Evolutionary conservation across 2,329 filamentous ascomycete species (phyloP).

Genomic region (Colletotrichum chlorophyti): DNA sequence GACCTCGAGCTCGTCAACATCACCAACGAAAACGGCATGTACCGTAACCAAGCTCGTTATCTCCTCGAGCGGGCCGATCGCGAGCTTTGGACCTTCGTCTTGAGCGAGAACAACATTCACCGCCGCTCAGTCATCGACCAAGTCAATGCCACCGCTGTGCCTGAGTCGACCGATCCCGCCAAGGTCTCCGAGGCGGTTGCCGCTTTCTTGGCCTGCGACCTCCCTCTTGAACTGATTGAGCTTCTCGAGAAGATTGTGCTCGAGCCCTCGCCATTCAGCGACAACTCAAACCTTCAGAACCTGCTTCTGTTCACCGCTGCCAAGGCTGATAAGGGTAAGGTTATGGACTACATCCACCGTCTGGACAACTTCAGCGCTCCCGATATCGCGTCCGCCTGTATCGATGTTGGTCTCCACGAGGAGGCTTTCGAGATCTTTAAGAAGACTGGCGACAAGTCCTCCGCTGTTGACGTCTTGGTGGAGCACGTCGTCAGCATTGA

Average conservation of each 20-base stretch:
- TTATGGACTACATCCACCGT: conserved; percentile 96
- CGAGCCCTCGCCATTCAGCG: conserved; percentile 98
- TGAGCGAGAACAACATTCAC: conserved; percentile 95
- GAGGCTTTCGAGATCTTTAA: conserved; percentile 99
- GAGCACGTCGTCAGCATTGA: conserved; percentile 98
- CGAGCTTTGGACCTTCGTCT: conserved; percentile 93
- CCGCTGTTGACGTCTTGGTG: conserved; percentile 89
- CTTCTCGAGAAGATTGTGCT: conserved; percentile 98
- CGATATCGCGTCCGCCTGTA: conserved; percentile 91
- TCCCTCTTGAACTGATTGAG: conserved; percentile 94
- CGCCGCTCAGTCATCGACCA: conserved; percentile 94
- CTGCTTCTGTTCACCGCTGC: conserved; percentile 94
- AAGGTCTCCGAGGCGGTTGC: conserved; percentile 96
- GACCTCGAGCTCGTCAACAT: conserved; percentile 97
- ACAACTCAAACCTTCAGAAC: conserved; percentile 96
- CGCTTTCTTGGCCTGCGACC: conserved; percentile 87
- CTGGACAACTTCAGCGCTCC: conserved; percentile 89
- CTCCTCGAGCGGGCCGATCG: conserved; percentile 86
- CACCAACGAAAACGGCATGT: conserved; percentile 99
- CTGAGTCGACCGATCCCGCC: conserved; percentile 88
- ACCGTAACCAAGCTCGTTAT: conserved; percentile 95
- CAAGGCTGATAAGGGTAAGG: conserved; percentile 92
- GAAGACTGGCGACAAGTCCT: conserved; percentile 89
- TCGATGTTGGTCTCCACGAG: conserved; percentile 92
- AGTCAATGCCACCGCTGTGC: conserved; percentile 93